Base-by-base conservation (phyloP, 176 grass and related monocot genomes). In the Bolboschoenus planiculmis region DNA sequence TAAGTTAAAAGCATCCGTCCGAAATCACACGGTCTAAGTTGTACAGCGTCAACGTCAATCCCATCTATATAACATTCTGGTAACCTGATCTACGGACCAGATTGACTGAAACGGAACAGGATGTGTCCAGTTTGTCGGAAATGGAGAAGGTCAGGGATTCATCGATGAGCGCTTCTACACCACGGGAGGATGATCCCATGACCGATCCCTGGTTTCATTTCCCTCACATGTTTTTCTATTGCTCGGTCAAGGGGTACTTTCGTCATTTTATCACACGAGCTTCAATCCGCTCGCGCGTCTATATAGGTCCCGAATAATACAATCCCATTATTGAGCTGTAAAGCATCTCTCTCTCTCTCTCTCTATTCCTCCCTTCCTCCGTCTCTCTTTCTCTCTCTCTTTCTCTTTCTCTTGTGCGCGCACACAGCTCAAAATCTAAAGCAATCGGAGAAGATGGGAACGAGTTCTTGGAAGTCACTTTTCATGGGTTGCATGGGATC, bases 401-500 rank as follows among this genome's bases (percentile, higher is more conserved):
- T 42, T 85, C 62, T 26, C 8, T 64, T 18, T 34, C 75, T 44
- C 15, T 80, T 18, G 11, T 23, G 39, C 24, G 24, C 56, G 64
- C 8, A 21, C 5, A 11, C 37, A 39, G 50, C 14, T 53, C 58
- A 43, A 1, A 0, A 29, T 30, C 1, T 3, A 16, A 47, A 83
- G 4, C 37, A 4, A 54, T 33, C 53, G 23, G 7, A 7, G 0
- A 53, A 81, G 9, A 81, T 78, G 39, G 20, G 29, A 56, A 44
- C 1, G 48, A 89, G 86, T 85, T 87, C 85, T 18, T 56, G 77
- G 46, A 88, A 30, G 16, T 77, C 84, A 36, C 3, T 91, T n/a
- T 37, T 97, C 47, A 4, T 83, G 7, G 59, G 62, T 43, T 93
- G 91, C 75, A 89, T 91, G 72, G 83, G 83, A 1, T 27, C 58